A percentile compares a stretch with the other conserved stretches of the same genome.
Evolutionary conservation across 2,329 filamentous ascomycete species (phyloP).

Genomic region (Proliferodiscus dingleyae): DNA sequence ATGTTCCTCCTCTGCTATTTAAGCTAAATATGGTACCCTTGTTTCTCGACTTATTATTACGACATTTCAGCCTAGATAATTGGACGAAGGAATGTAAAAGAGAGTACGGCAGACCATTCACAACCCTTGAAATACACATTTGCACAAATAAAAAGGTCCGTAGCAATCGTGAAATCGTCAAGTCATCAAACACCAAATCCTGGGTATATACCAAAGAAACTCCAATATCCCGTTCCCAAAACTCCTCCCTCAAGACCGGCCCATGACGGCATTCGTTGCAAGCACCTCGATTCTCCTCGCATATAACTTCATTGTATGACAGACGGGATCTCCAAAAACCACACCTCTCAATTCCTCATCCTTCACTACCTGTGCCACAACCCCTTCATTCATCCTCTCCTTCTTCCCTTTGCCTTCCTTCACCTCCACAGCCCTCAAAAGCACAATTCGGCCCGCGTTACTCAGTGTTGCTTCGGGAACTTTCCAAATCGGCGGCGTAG

Average conservation of each 20-base stretch:
- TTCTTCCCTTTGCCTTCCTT: constrained; percentile 35
- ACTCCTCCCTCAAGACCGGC: constrained; percentile 22
- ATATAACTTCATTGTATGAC: constrained; percentile 78
- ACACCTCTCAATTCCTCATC: constrained; percentile 65
- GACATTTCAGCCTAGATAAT: no score
- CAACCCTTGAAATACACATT: no score
- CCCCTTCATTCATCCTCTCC: constrained; percentile 51
- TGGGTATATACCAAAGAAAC: no score
- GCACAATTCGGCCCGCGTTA: constrained; percentile 63
- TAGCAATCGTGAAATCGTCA: no score
- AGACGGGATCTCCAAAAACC: constrained; percentile 77
- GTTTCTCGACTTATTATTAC: no score
- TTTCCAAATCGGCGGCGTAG: constrained; percentile 49
- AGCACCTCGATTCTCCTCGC: constrained; percentile 65
- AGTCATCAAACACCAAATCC: no score
- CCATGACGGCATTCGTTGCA: constrained; percentile 62
- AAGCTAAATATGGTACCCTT: no score
- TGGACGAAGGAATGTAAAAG: no score
- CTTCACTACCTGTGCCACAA: constrained; percentile 63
- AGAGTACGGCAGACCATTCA: no score
- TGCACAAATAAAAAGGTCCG: no score
- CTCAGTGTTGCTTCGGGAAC: constrained; percentile 63
- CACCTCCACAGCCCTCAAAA: constrained; percentile 52
- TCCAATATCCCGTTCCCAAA: background rate
- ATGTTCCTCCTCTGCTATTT: no score